phyloP scores from a whole-genome alignment of 129 eudicot genomes.

The Solidago caesia region DNA sequence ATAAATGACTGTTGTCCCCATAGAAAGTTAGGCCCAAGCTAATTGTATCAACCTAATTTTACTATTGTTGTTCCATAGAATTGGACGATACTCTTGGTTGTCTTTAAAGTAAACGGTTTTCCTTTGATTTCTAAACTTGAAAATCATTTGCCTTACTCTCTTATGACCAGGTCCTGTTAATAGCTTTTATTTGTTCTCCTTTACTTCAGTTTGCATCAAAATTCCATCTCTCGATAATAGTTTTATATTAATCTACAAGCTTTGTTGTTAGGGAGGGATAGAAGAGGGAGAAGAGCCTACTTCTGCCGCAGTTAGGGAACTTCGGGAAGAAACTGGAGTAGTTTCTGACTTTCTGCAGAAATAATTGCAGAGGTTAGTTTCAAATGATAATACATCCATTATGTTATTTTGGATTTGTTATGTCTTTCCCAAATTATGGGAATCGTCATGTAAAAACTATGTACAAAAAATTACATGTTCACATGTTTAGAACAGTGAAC shows the following conservation, averaged over 20 bases:
- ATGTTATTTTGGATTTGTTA: not conserved
- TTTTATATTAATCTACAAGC: not conserved
- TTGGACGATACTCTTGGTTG: not conserved
- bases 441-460: not conserved
- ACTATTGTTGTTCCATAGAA: not conserved
- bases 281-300: slow-evolving; percentile 95
- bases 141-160: not conserved
- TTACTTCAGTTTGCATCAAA: slow-evolving; percentile 7
- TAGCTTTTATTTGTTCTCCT: not conserved
- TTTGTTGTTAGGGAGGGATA: slow-evolving; percentile 70
- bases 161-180: slow-evolving; percentile 16
- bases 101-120: not conserved
- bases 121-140: slow-evolving; percentile 2
- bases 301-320: slow-evolving; percentile 84
- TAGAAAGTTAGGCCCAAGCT: not conserved
- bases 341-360: slow-evolving; percentile 57
- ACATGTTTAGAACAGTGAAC: too few species aligned
- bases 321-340: slow-evolving; percentile 95
- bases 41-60: not conserved
- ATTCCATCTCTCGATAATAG: not conserved
- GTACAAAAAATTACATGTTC: too few species aligned
- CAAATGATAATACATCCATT: not conserved
- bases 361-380: slow-evolving; percentile 77
- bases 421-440: not conserved
- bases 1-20: not conserved